Conservation (phyloP, 257 asterid species). For the Solanum stenotomum region DNA sequence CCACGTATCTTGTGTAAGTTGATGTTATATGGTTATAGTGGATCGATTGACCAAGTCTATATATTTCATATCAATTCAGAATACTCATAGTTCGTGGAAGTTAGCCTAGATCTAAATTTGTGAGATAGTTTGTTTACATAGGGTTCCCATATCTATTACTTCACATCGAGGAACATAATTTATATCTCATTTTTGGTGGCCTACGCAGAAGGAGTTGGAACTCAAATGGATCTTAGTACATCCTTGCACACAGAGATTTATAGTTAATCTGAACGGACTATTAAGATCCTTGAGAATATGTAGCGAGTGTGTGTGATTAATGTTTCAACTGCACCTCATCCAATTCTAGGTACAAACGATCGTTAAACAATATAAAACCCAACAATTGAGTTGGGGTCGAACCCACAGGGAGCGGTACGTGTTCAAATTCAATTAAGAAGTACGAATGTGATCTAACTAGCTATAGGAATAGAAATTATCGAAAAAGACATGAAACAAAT, state of each 20-base stretch:
- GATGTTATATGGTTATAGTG: neutral
- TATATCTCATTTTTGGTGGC: neutral
- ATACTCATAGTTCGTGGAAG: neutral
- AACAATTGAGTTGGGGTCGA: too few species aligned
- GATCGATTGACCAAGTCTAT: neutral
- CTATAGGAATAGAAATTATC: too few species aligned
- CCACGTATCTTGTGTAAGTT: neutral
- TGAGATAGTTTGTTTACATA: neutral
- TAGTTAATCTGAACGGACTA: neutral
- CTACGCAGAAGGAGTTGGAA: neutral
- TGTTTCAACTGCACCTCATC: too few species aligned
- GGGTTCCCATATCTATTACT: neutral
- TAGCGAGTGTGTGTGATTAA: too few species aligned
- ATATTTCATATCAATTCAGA: neutral
- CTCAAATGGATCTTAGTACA: neutral
- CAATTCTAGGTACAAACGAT: too few species aligned
- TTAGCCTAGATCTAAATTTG: neutral
- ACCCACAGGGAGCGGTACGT: too few species aligned
- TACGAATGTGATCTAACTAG: too few species aligned
- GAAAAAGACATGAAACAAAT: too few species aligned
- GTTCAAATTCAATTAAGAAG: too few species aligned
- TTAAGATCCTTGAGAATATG: neutral
- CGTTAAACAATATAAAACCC: too few species aligned
- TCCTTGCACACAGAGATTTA: neutral
- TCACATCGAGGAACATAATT: neutral